A percentile compares a stretch with the other conserved stretches of the same genome.
Conservation (phyloP, 495 filamentous ascomycete species). For the Neurospora sp. region DNA sequence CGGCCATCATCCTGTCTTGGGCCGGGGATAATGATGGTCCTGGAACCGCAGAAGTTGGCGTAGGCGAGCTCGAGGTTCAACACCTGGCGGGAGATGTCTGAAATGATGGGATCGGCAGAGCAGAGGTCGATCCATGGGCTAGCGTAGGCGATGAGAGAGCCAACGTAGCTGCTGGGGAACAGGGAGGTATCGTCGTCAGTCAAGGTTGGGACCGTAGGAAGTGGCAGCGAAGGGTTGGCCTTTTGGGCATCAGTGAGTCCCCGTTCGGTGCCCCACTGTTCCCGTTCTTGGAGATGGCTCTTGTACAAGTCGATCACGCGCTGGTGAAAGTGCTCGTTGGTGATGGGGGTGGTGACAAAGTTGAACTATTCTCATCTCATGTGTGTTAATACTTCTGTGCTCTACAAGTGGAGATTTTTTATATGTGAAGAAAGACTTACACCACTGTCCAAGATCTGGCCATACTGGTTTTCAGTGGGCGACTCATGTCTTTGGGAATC, state of each 20-base stretch:
- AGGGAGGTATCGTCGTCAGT: slow-evolving; percentile 64
- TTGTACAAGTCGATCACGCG: slow-evolving; percentile 58
- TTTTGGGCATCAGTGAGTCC: slow-evolving; percentile 11
- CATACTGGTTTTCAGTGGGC: slow-evolving; percentile 54
- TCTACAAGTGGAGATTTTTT: not conserved
- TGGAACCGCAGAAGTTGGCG: slow-evolving; percentile 85
- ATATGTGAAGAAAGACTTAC: slow-evolving; percentile 30
- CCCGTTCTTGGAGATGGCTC: slow-evolving; percentile 35
- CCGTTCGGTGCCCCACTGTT: slow-evolving; percentile 14
- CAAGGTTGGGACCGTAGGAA: slow-evolving; percentile 58
- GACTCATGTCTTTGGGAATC: slow-evolving; percentile 53
- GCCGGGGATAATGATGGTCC: slow-evolving; percentile 70
- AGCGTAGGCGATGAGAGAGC: slow-evolving; percentile 59
- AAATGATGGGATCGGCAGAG: slow-evolving; percentile 70
- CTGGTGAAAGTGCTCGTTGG: slow-evolving; percentile 70
- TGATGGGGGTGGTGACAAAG: slow-evolving; percentile 83
- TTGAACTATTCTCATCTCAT: slow-evolving; percentile 57
- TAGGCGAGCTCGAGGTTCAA: slow-evolving; percentile 86
- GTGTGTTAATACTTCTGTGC: slow-evolving; percentile 3
- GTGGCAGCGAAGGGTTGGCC: slow-evolving; percentile 24
- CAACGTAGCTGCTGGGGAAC: slow-evolving; percentile 59
- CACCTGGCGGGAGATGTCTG: slow-evolving; percentile 77
- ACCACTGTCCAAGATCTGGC: slow-evolving; percentile 54
- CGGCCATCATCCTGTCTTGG: slow-evolving; percentile 44
- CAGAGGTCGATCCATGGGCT: slow-evolving; percentile 88